These are phyloP conservation scores for Ogataea haglerorum DNA, from an alignment of 805 yeast genomes.

Conservation along the genomic window DNA sequence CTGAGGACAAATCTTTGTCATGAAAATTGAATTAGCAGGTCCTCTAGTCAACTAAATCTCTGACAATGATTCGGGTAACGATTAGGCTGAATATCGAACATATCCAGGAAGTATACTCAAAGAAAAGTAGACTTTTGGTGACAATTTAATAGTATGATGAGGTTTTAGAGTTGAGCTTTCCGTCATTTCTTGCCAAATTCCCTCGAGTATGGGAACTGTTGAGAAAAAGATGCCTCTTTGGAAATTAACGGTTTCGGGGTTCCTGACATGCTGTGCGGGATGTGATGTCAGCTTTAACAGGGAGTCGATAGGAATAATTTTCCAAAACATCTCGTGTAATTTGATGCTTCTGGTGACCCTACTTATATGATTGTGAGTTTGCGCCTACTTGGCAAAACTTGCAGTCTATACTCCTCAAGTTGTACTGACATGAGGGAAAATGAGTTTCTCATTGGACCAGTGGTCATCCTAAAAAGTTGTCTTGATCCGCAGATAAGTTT, in stretches of 20 bases:
- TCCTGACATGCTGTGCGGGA: constrained; percentile 24
- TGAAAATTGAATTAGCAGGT: constrained; percentile 39
- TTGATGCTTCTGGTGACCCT: constrained; percentile 23
- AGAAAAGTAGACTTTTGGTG: constrained; percentile 42
- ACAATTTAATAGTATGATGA: constrained; percentile 45
- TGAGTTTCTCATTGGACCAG: constrained; percentile 24
- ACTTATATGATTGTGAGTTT: constrained; percentile 25
- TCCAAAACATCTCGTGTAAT: constrained; percentile 26
- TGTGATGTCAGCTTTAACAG: too few species aligned
- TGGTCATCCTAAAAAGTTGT: not conserved
- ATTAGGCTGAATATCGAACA: constrained; percentile 41
- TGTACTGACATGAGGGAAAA: constrained; percentile 25
- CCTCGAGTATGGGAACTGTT: constrained; percentile 45
- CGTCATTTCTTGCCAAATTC: constrained; percentile 44
- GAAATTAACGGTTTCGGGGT: constrained; percentile 35
- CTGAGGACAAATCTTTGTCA: constrained; percentile 41
- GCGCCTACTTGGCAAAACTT: constrained; percentile 25
- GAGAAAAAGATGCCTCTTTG: constrained; percentile 39
- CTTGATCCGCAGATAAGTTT: not conserved
- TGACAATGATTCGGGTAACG: constrained; percentile 43
- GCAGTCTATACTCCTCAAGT: constrained; percentile 27
- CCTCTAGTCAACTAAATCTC: constrained; percentile 30
- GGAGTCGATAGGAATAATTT: constrained; percentile 15
- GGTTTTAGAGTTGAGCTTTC: constrained; percentile 40
- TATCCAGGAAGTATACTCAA: constrained; percentile 45